These are phyloP conservation scores for Pseudohalonectria lignicola DNA, from an alignment of 2,329 filamentous ascomycete species.

Conservation along the genomic window DNA sequence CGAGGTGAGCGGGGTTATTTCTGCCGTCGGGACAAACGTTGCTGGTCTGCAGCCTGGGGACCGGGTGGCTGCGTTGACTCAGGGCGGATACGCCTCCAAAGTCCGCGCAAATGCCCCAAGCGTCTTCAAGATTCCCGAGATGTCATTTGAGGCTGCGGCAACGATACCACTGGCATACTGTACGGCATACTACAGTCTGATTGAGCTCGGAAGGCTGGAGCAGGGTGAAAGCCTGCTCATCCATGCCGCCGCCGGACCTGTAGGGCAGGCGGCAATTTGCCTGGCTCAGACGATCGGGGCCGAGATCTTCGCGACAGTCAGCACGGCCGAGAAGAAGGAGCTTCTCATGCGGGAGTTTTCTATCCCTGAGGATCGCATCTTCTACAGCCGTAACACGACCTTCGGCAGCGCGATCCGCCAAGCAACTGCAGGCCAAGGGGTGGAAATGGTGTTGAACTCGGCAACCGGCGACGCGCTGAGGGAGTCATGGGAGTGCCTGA, in stretches of 20 bases:
- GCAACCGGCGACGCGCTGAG: constrained; percentile 28
- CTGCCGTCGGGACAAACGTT: constrained; percentile 12
- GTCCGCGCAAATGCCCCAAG: constrained; percentile 17
- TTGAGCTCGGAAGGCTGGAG: constrained; percentile 24
- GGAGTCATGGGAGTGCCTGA: constrained; percentile 31
- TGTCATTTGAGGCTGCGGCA: constrained; percentile 25
- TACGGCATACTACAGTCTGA: constrained; percentile 28
- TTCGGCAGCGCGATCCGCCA: constrained; percentile 19
- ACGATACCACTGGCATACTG: constrained; percentile 26
- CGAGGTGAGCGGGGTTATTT: constrained; percentile 26
- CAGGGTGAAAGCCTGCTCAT: constrained; percentile 27
- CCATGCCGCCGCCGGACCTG: constrained; percentile 24
- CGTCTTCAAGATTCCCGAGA: constrained; percentile 23
- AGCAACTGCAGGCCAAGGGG: constrained; percentile 18
- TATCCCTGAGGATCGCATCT: constrained; percentile 23
- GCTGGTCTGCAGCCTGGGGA: constrained; percentile 19
- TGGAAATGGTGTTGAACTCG: constrained; percentile 29
- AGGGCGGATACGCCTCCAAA: constrained; percentile 21
- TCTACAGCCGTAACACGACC: constrained; percentile 18
- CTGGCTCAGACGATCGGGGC: constrained; percentile 25
- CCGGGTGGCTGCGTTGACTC: constrained; percentile 22
- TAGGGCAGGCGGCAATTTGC: constrained; percentile 27
- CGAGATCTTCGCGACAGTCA: constrained; percentile 30
- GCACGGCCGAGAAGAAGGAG: constrained; percentile 25
- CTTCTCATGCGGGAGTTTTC: constrained; percentile 24